phyloP scores from a whole-genome alignment of 306 rosid species.

The Lotus japonicus region DNA sequence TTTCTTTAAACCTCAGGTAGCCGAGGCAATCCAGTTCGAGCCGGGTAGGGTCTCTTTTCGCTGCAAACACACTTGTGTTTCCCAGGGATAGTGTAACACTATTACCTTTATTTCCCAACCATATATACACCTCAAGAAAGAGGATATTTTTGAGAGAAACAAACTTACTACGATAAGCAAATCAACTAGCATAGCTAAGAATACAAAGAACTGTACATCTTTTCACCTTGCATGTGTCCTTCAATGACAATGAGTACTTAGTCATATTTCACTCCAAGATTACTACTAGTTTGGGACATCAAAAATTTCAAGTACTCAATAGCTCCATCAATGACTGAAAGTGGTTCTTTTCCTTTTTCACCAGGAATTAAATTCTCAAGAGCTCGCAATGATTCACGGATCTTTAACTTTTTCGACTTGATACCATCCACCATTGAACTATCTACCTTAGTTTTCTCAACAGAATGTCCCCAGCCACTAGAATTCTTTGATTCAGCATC shows the following conservation, averaged over 20 bases:
- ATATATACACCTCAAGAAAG: conserved; percentile 29
- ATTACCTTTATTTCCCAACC: conserved; percentile 49
- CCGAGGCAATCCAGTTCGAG: too few relatives aligned
- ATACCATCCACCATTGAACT: conserved; percentile 18
- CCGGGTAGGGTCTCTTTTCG: too few relatives aligned
- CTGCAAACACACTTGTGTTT: too few relatives aligned
- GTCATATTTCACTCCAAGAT: too few relatives aligned
- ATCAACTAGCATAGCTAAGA: conserved; percentile 18
- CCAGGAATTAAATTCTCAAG: conserved; percentile 61
- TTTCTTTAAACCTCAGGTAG: too few relatives aligned
- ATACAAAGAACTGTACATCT: too few relatives aligned
- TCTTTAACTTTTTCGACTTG: conserved; percentile 34
- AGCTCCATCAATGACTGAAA: background rate
- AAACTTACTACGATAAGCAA: conserved; percentile 25
- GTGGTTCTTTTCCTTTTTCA: conserved; percentile 57
- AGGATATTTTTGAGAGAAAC: conserved; percentile 13
- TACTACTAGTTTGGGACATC: too few relatives aligned
- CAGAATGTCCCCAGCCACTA: conserved; percentile 23
- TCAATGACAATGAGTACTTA: conserved; percentile 33
- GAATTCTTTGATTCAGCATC: conserved; percentile 48
- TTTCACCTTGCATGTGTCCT: background rate
- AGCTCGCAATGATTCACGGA: conserved; percentile 41
- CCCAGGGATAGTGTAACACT: conserved; percentile 15
- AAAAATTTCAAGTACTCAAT: too few relatives aligned
- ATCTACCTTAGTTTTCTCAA: conserved; percentile 15